A percentile compares a stretch with the other conserved stretches of the same genome.
Evolutionary conservation across 257 asterid genomes (phyloP).

Genomic region (Rubia yunnanensis): DNA sequence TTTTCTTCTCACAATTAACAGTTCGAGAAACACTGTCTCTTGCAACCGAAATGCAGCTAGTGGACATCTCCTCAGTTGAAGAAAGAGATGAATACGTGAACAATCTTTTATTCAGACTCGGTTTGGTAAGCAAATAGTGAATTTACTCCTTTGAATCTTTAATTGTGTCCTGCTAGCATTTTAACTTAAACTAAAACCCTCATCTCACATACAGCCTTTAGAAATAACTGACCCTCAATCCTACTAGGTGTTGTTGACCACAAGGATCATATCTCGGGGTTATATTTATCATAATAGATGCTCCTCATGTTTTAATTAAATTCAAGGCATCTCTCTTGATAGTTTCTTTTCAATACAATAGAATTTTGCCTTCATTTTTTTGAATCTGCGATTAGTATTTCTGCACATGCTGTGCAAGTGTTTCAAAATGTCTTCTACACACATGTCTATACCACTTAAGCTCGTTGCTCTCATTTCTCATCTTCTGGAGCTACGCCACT

Average conservation of each 20-base stretch:
- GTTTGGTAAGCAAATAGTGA: conserved; percentile 53
- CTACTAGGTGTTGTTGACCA: neutral
- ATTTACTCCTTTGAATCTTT: conserved; percentile 5
- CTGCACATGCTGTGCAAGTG: neutral
- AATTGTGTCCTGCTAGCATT: neutral
- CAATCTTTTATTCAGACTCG: conserved; percentile 65
- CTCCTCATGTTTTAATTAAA: neutral
- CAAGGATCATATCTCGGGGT: neutral
- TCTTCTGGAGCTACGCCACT: neutral
- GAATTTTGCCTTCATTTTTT: neutral
- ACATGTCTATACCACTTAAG: neutral
- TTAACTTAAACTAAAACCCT: neutral
- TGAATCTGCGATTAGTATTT: neutral
- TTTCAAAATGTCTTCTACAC: neutral
- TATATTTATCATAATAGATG: neutral
- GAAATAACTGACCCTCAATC: neutral
- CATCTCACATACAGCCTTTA: neutral
- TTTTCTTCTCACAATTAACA: conserved; percentile 93
- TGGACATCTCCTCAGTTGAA: conserved; percentile 52
- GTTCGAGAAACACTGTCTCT: conserved; percentile 92
- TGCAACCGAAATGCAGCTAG: conserved; percentile 97
- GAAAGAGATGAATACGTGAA: conserved; percentile 76
- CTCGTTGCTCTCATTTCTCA: neutral
- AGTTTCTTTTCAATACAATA: neutral
- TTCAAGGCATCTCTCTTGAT: neutral